phyloP scores from a whole-genome alignment of 257 asterid species.

The Solanum paucissectum region DNA sequence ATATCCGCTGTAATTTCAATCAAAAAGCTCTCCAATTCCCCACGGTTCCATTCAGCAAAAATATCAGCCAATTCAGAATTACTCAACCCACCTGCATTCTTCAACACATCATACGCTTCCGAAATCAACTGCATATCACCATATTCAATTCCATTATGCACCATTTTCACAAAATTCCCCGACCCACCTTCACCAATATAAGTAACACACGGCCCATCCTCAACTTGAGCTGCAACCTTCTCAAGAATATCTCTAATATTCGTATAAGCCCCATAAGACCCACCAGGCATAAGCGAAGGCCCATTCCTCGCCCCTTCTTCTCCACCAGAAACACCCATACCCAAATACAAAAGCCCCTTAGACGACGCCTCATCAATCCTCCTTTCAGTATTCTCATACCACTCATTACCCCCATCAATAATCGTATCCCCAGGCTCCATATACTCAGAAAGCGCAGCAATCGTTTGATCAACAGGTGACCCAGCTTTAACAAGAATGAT shows the following conservation, averaged over 20 bases:
- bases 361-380: constrained; percentile 38
- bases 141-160: constrained; percentile 85
- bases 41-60: constrained; percentile 72
- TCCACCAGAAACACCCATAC: constrained; percentile 97
- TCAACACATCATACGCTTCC: constrained; percentile 79
- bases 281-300: constrained; percentile 89
- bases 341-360: constrained; percentile 57
- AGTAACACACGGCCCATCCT: constrained; percentile 90
- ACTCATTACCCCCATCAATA: constrained; percentile 89
- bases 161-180: constrained; percentile 89
- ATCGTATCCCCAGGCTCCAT: constrained; percentile 93
- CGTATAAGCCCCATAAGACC: constrained; percentile 63
- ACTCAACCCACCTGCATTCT: constrained; percentile 53
- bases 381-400: constrained; percentile 91
- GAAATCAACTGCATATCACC: constrained; percentile 94
- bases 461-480: constrained; percentile 84
- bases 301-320: constrained; percentile 87
- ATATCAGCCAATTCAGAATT: constrained; percentile 63
- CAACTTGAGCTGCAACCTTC: constrained; percentile 85
- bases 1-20: constrained; percentile 78
- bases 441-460: constrained; percentile 55
- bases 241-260: constrained; percentile 52
- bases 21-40: constrained; percentile 84
- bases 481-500: constrained; percentile 91
- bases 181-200: constrained; percentile 86